Conservation (phyloP, 2,329 filamentous ascomycete species). For the Grosmannia penicillata region DNA sequence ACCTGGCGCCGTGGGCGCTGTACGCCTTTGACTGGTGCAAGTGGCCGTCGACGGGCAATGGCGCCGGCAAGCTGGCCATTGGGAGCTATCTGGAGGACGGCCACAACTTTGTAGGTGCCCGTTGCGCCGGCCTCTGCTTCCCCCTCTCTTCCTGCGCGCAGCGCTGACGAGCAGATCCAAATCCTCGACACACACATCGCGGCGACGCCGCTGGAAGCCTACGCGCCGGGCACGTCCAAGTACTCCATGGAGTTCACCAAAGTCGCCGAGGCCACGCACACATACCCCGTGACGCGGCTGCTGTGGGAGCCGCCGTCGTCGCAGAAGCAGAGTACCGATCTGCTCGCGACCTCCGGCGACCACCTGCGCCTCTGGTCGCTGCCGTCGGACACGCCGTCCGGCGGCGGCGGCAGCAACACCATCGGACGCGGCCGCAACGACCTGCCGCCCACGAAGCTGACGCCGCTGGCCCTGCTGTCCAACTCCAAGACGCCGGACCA, state of each 20-base stretch:
- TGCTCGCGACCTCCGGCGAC: slow-evolving; percentile 88
- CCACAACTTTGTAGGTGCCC: slow-evolving; percentile 72
- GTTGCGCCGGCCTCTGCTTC: neutral
- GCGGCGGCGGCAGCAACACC: slow-evolving; percentile 37
- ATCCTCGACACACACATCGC: slow-evolving; percentile 79
- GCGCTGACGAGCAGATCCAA: slow-evolving; percentile 61
- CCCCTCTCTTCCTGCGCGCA: too few relatives aligned
- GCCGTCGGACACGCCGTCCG: slow-evolving; percentile 49
- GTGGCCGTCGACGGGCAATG: slow-evolving; percentile 69
- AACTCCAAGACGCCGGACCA: slow-evolving; percentile 98
- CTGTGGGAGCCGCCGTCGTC: slow-evolving; percentile 92
- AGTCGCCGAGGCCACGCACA: slow-evolving; percentile 91
- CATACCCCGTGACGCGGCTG: slow-evolving; percentile 89
- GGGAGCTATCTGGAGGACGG: slow-evolving; percentile 96
- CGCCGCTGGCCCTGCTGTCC: slow-evolving; percentile 79
- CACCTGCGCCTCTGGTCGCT: slow-evolving; percentile 90
- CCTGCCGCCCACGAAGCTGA: slow-evolving; percentile 60
- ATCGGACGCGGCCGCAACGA: slow-evolving; percentile 23
- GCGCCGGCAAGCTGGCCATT: slow-evolving; percentile 83
- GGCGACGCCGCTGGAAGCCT: slow-evolving; percentile 53
- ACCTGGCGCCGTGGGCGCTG: slow-evolving; percentile 84
- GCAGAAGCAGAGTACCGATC: slow-evolving; percentile 87
- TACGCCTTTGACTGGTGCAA: slow-evolving; percentile 99
- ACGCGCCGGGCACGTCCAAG: slow-evolving; percentile 54
- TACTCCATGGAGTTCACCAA: slow-evolving; percentile 81